These are phyloP conservation scores for Scedosporium boydii DNA, from an alignment of 2,329 filamentous ascomycete genomes.

Conservation along the genomic window DNA sequence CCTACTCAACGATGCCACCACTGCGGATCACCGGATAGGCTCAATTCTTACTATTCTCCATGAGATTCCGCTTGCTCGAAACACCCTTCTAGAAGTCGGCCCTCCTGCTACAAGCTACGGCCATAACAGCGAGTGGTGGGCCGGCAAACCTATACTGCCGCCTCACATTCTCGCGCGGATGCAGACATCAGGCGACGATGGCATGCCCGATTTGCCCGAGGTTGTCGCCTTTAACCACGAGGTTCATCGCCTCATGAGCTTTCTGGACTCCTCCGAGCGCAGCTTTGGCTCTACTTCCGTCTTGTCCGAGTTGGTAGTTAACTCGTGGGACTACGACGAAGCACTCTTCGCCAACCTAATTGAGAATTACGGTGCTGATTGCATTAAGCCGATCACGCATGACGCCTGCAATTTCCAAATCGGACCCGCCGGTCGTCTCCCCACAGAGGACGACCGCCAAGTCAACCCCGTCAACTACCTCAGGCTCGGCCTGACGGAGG, in stretches of 20 bases:
- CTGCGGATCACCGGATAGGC: constrained; percentile 34
- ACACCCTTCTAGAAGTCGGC: constrained; percentile 39
- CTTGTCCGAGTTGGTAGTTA: constrained; percentile 22
- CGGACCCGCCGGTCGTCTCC: not conserved
- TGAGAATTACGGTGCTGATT: not conserved
- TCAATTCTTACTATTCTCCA: constrained; percentile 50
- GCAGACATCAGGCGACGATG: constrained; percentile 9
- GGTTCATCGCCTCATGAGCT: constrained; percentile 53
- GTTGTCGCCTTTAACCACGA: constrained; percentile 37
- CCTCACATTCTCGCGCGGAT: constrained; percentile 25
- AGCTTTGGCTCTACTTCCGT: constrained; percentile 47
- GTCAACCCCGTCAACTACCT: not conserved
- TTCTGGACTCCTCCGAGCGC: constrained; percentile 50
- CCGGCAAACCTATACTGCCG: constrained; percentile 39
- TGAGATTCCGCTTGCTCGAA: constrained; percentile 48
- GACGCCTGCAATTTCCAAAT: constrained; percentile 3
- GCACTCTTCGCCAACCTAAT: not conserved
- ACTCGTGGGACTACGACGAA: constrained; percentile 3
- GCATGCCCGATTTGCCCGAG: not conserved
- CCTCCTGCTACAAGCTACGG: constrained; percentile 38
- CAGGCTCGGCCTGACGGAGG: constrained; percentile 1
- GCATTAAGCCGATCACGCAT: not conserved
- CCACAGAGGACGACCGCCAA: not conserved
- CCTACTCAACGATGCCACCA: constrained; percentile 28
- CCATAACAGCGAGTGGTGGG: constrained; percentile 52